These are phyloP conservation scores for Nasturtium officinale DNA, from an alignment of 345 rosid species.

Conservation along the genomic window DNA sequence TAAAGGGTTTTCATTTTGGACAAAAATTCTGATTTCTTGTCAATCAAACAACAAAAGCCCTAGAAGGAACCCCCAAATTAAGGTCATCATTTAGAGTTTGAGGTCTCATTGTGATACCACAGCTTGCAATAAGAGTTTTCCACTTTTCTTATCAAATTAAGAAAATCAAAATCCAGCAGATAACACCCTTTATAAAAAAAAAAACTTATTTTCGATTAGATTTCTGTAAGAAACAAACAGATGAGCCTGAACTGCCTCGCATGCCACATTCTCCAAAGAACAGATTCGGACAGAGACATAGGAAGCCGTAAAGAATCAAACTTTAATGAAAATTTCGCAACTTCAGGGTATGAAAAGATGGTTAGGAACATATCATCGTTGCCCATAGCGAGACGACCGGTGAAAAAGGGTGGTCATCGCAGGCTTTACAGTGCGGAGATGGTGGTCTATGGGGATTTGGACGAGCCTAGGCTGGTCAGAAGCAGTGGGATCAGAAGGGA, in stretches of 20 bases:
- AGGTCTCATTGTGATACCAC: neutral
- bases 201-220: neutral
- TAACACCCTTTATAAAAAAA: neutral
- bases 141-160: neutral
- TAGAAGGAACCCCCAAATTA: slow-evolving; percentile 6
- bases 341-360: slow-evolving; percentile 34
- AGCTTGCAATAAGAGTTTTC: neutral
- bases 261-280: slow-evolving; percentile 46
- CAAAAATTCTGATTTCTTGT: slow-evolving; percentile 22
- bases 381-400: slow-evolving; percentile 34
- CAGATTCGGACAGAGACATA: slow-evolving; percentile 42
- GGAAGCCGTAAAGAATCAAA: slow-evolving; percentile 38
- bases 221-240: neutral
- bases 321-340: slow-evolving; percentile 52
- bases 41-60: slow-evolving; percentile 22
- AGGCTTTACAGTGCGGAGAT: slow-evolving; percentile 46
- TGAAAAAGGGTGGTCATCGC: slow-evolving; percentile 47
- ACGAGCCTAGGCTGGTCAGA: slow-evolving; percentile 67
- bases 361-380: slow-evolving; percentile 31
- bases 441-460: slow-evolving; percentile 27
- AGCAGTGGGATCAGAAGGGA: slow-evolving; percentile 90
- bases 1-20: neutral
- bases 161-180: neutral
- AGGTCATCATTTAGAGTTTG: slow-evolving; percentile 10
- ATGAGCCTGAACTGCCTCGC: slow-evolving; percentile 76